Base-by-base conservation (phyloP, 257 asterid genomes). In the Jacaranda mimosifolia region DNA sequence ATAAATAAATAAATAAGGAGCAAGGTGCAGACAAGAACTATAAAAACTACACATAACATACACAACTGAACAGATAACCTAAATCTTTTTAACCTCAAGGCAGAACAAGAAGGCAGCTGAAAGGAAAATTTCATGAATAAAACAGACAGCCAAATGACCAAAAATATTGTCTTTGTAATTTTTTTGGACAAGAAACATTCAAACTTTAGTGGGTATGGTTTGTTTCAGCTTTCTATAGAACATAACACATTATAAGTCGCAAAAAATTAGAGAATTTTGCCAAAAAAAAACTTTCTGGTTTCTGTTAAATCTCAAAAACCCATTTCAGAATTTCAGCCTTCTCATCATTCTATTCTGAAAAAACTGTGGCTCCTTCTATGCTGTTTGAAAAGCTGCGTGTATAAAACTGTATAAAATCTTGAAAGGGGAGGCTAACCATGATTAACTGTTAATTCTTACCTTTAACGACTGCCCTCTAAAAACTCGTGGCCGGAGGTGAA, bases 401-500 rank as follows among this genome's bases (percentile, higher is more conserved):
- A 8, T 17, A 64, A 8, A 67, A 18, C 39, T 2, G 72, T 21
- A 53, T 59, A 46, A 63, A 52, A 63, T 15, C 57, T 18, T 18
- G 42, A 46, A 68, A 43, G 21, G 48, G 45, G 3, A 15, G n/a
- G 19, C 3, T 15, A 42, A 81, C 1, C 51, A 26, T 26, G 42
- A 69, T 42, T 7, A 62, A 53, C 18, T 70, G 64, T 0, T 35
- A 12, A 55, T 39, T 63, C 26, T 35, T 81, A 70, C 75, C 68
- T 26, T 55, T 15, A 49, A 52, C 71, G 57, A 40, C 65, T 71
- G 52, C 67, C 86, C 26, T 46, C 69, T 35, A 40, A 60, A 38
- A 74, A 79, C 67, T 46, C 80, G 81, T 74, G 82, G 78, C 80
- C 72, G 83, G 77, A 72, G 82, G 72, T 68, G 83, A 77, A 74